phyloP scores from a whole-genome alignment of 1,139 yeast species.

The Eremothecium cymbalariae region DNA sequence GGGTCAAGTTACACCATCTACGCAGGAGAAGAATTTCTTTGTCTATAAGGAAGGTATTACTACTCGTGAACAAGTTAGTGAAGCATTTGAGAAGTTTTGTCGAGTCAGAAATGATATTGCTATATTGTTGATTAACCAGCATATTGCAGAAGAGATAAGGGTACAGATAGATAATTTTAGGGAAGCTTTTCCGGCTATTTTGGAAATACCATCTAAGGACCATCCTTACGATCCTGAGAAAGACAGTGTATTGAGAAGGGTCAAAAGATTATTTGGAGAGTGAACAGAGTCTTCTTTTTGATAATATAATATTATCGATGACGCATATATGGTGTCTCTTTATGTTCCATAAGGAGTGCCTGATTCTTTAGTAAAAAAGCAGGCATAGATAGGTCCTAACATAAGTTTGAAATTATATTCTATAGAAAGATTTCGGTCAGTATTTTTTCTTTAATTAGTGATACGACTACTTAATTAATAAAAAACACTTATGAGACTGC shows the following conservation, averaged over 20 bases:
- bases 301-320: too few relatives aligned
- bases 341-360: too few relatives aligned
- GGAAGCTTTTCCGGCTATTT: constrained; percentile 89
- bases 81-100: constrained; percentile 70
- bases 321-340: too few relatives aligned
- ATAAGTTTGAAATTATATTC: too few relatives aligned
- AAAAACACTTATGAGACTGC: too few relatives aligned
- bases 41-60: constrained; percentile 78
- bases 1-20: constrained; percentile 64
- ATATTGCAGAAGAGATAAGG: constrained; percentile 86
- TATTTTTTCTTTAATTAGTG: too few relatives aligned
- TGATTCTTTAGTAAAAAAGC: too few relatives aligned
- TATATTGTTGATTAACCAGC: constrained; percentile 85
- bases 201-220: constrained; percentile 96
- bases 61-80: constrained; percentile 62
- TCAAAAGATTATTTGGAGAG: constrained; percentile 90
- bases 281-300: constrained; percentile 28
- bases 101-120: constrained; percentile 81
- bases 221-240: constrained; percentile 98
- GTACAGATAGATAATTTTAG: constrained; percentile 73
- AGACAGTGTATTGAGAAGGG: constrained; percentile 90
- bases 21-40: constrained; percentile 66
- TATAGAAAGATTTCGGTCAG: too few relatives aligned
- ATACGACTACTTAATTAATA: too few relatives aligned
- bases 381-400: too few relatives aligned